A percentile compares a stretch with the other conserved stretches of the same genome.
phyloP scores from a whole-genome alignment of 148 eudicot genomes.

The Heliosperma pusillum region DNA sequence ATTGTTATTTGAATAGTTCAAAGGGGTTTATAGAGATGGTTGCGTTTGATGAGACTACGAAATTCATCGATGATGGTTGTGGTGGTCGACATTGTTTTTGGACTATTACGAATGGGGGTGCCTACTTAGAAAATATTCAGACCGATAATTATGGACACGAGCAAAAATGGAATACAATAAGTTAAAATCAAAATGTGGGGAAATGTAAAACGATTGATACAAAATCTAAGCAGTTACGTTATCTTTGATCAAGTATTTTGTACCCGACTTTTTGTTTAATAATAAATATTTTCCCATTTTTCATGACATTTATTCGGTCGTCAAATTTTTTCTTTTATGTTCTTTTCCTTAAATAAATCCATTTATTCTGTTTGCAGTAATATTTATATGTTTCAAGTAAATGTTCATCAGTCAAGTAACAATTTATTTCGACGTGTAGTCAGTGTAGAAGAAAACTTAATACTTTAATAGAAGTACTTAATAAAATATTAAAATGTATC shows the following conservation, averaged over 20 bases:
- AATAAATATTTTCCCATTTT: too few relatives aligned
- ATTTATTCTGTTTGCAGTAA: too few relatives aligned
- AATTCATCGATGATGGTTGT: not conserved
- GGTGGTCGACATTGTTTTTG: slow-evolving; percentile 9
- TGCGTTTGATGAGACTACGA: not conserved
- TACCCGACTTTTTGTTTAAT: not conserved
- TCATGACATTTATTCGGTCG: not conserved
- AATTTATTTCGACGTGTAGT: too few relatives aligned
- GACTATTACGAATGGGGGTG: not conserved
- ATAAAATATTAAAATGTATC: too few relatives aligned
- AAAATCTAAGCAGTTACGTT: not conserved
- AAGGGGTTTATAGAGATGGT: not conserved
- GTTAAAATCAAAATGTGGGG: not conserved
- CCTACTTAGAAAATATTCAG: not conserved
- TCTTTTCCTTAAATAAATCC: too few relatives aligned
- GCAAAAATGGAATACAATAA: not conserved
- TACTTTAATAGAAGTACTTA: too few relatives aligned
- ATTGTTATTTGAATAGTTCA: not conserved
- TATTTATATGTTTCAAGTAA: too few relatives aligned
- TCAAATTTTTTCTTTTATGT: too few relatives aligned
- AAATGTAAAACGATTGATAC: not conserved
- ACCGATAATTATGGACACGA: not conserved
- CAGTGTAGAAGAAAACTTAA: too few relatives aligned
- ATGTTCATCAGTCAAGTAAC: too few relatives aligned
- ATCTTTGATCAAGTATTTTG: not conserved